Base-by-base conservation (phyloP, 331 rosid genomes). In the Quercus lobata region DNA sequence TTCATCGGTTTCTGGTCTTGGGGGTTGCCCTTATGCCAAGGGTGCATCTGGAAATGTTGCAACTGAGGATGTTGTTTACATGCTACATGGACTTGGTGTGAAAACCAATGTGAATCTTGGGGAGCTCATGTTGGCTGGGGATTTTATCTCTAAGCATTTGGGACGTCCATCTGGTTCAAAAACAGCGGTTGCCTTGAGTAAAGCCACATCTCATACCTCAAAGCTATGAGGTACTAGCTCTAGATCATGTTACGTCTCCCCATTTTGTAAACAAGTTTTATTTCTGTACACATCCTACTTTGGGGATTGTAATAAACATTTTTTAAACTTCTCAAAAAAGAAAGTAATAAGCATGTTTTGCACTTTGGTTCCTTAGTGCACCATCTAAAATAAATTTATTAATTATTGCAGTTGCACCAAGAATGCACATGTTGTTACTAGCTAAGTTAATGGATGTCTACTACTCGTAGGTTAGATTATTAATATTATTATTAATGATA, bases 11-110 rank as follows among this genome's bases (percentile, higher is more conserved):
- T 86, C 98, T n/a, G 97, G 98, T 55, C 92, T 94, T 52, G 97
- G 98, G 69, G 98, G 97, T 29, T 94, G 98, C 71, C 98, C 98
- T 34, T 92, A 92, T 84, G 97, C 97, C 4, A 91, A 88, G 83
- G 98, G 95, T 55, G 97, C 95, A 70, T 79, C 97, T 57, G 97
- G 97, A 37, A 92, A 94, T 79, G 97, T 92, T 54, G 95, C 97
- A 25, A 92, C 92, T 3, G 95, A 94, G 87, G 97, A 94, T 87
- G 97, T 94, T 15, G 94, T 94, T 22, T 94, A 92, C 89, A 87
- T 94, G 93, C 85, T 92, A 70, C 86, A 87, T 78, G 97, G 98
- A 66, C 72, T 92, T 22, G 95, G 92, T 66, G 94, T 85, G 83
- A 90, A 86, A 81, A 90, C 97, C 76, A 85, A 86, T 15, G 86